Evolutionary conservation across 2,329 filamentous ascomycete species (phyloP), one percentile per base, ranked within the genome.

Genomic region (Didymella pinodella): DNA sequence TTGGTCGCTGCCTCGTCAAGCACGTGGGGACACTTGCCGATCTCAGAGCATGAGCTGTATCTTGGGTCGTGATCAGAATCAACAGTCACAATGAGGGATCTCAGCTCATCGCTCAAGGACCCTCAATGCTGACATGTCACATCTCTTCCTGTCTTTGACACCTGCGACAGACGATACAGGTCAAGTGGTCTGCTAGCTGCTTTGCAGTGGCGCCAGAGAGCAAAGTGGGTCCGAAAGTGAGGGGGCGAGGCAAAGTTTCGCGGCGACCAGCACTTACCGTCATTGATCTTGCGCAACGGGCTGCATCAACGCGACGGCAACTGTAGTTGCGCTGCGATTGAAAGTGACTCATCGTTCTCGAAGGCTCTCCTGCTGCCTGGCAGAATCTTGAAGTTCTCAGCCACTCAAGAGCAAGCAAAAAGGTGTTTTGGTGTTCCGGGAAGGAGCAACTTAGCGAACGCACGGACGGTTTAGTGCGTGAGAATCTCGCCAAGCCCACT

Each of bases 371-470:
- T 54, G 56, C 20, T 46, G 50, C 34, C 46, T 54, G n/a, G 50
- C 46, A 41, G 6, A n/a, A 32, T 47, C 47, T 43, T 34, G n/a
- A 51, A 50, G 34, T 4, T 46, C 26, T 7, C 26, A 48, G 34
- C 40, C 48, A 48, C 26, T 50, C 47, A 36, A 31, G 11, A 18
- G 10, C 12, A 26, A 32, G 54, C 28, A 25, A 40, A 38, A 12
- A 41, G 38, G 29, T 38, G 48, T 18, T 55, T 48, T 57, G 48
- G 40, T 49, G 49, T 53, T 50, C 44, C n/a, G 32, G 56, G 32
- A 20, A 31, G n/a, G 40, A 44, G 32, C 22, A 32, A 54, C 38
- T 61, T 61, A 57, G 54, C 58, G 59, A 57, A 59, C 45, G 51
- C 56, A 52, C 55, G 58, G 45, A 18, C 45, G 12, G 22, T 25